Percentiles rank a stretch among this genome's conserved stretches.
These are phyloP conservation scores for Haplosporangium sp. DNA, from an alignment of 371 early-diverging fungal genomes.

Conservation along the genomic window DNA sequence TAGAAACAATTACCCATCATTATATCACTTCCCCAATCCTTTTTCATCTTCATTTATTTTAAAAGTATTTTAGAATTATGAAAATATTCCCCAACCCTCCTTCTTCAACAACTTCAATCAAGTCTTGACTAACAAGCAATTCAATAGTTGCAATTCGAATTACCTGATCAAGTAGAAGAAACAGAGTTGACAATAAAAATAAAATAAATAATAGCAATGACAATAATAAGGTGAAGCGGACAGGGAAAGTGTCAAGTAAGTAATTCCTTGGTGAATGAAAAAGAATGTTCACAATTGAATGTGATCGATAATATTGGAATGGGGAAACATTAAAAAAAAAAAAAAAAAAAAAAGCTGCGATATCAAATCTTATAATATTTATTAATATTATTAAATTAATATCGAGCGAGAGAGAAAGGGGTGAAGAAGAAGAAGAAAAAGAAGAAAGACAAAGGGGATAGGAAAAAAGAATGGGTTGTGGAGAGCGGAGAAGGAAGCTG, in stretches of 20 bases:
- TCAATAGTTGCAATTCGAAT: neutral
- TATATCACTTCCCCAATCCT: too few relatives aligned
- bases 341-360: neutral
- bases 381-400: too few relatives aligned
- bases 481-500: neutral
- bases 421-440: neutral
- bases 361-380: too few relatives aligned
- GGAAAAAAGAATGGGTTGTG: too few relatives aligned
- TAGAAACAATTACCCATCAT: too few relatives aligned
- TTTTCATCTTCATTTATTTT: too few relatives aligned
- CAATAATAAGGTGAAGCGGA: neutral
- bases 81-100: too few relatives aligned
- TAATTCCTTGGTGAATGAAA: neutral
- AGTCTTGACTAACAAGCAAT: neutral
- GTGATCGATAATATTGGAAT: neutral
- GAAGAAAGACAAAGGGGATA: too few relatives aligned
- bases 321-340: neutral
- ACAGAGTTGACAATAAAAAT: neutral
- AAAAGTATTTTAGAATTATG: too few relatives aligned
- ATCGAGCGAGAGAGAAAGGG: neutral
- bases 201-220: neutral
- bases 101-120: too few relatives aligned
- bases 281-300: neutral
- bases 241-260: neutral
- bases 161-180: conserved; percentile 3